Evolutionary conservation across 2,329 filamentous ascomycete genomes (phyloP).

Genomic region (Hortaea werneckii): DNA sequence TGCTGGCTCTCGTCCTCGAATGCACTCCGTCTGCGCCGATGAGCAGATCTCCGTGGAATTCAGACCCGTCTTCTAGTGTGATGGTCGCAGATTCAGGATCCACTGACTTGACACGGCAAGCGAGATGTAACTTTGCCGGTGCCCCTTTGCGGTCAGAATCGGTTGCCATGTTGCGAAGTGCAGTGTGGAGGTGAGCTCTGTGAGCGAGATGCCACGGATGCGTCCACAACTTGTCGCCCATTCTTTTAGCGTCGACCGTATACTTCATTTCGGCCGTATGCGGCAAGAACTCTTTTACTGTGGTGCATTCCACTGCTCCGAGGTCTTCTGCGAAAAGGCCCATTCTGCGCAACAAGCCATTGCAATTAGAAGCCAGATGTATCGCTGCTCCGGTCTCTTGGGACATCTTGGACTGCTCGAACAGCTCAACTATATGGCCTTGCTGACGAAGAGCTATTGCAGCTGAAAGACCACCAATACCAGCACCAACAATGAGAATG

Average conservation of each 20-base stretch:
- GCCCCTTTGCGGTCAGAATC: constrained; percentile 13
- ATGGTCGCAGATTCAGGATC: constrained; percentile 16
- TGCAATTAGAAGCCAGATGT: constrained; percentile 16
- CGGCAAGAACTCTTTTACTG: constrained; percentile 9
- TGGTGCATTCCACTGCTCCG: constrained; percentile 11
- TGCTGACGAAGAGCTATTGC: constrained; percentile 17
- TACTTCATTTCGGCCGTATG: constrained; percentile 8
- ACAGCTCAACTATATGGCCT: constrained; percentile 19
- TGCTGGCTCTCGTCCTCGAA: constrained; percentile 13
- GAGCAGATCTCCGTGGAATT: constrained; percentile 19
- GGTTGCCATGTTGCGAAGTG: constrained; percentile 16
- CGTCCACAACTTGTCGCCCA: constrained; percentile 13
- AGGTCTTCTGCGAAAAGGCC: constrained; percentile 9
- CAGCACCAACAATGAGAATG: constrained; percentile 18
- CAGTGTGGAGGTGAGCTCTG: constrained; percentile 21
- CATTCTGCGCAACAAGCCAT: constrained; percentile 11
- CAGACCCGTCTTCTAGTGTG: constrained; percentile 17
- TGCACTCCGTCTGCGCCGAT: constrained; percentile 26
- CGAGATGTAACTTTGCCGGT: constrained; percentile 15
- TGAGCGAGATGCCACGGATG: constrained; percentile 24
- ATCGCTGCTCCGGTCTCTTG: constrained; percentile 22
- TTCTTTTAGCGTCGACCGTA: constrained; percentile 4
- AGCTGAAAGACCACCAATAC: constrained; percentile 21
- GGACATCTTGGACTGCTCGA: constrained; percentile 17
- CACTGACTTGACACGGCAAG: constrained; percentile 14